phyloP scores from a whole-genome alignment of 441 rosid species.

The Corymbia calophylla region DNA sequence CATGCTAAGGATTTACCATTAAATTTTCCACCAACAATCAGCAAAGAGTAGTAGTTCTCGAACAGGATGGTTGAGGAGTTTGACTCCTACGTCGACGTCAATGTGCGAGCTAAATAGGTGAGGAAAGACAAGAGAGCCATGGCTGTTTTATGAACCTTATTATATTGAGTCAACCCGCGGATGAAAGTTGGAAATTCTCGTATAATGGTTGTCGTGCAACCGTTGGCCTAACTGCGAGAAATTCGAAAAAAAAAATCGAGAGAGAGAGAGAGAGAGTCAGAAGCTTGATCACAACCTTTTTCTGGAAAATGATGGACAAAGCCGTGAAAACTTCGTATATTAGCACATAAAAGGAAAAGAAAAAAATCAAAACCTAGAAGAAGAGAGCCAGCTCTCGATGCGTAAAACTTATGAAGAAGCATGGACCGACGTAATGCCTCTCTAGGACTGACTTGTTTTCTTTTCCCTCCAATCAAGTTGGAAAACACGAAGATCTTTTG shows the following conservation, averaged over 20 bases:
- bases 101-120: not conserved
- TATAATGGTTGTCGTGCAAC: too few relatives aligned
- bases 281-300: not conserved
- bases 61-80: too few relatives aligned
- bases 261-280: not conserved
- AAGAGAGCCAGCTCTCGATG: not conserved
- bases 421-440: not conserved
- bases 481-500: too few relatives aligned
- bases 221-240: not conserved
- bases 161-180: not conserved
- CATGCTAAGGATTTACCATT: not conserved
- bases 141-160: not conserved
- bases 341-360: not conserved
- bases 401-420: not conserved
- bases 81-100: too few relatives aligned
- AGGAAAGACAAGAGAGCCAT: not conserved
- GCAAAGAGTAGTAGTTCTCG: not conserved
- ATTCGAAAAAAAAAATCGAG: not conserved
- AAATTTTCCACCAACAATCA: not conserved
- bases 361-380: not conserved
- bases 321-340: not conserved
- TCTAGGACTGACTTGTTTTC: not conserved
- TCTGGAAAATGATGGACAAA: not conserved
- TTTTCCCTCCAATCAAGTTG: not conserved
- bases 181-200: not conserved